Evolutionary conservation across 352 stramenopile genomes (phyloP).

Genomic region (Paralagenidium karlingii): DNA sequence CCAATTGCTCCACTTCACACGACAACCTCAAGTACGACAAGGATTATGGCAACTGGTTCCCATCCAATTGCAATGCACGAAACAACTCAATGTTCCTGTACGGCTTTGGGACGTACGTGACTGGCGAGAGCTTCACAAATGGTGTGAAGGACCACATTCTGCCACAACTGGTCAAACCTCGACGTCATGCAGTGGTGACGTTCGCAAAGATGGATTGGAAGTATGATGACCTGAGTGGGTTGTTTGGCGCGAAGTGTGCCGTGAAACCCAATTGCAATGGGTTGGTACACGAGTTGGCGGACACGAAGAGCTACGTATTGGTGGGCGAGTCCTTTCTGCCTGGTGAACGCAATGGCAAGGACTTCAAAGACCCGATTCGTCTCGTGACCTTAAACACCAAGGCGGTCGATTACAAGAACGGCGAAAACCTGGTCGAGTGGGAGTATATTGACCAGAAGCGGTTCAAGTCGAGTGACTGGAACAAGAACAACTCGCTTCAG

Average conservation of each 20-base stretch:
- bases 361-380: slow-evolving; percentile 8
- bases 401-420: slow-evolving; percentile 7
- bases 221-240: slow-evolving; percentile 15
- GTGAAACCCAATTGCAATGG: slow-evolving; percentile 9
- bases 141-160: background rate
- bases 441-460: slow-evolving; percentile 12
- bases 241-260: slow-evolving; percentile 16
- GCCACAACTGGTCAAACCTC: slow-evolving; percentile 12
- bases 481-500: too few relatives aligned
- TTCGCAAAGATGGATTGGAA: slow-evolving; percentile 21
- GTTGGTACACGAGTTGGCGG: slow-evolving; percentile 12
- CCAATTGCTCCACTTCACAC: slow-evolving; percentile 21
- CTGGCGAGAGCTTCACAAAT: slow-evolving; percentile 10
- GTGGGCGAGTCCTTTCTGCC: slow-evolving; percentile 2
- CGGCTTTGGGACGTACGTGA: slow-evolving; percentile 14
- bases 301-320: slow-evolving; percentile 6
- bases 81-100: slow-evolving; percentile 22
- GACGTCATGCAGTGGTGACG: slow-evolving; percentile 18
- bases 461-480: slow-evolving; percentile 2
- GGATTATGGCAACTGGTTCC: slow-evolving; percentile 20
- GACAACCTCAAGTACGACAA: slow-evolving; percentile 16
- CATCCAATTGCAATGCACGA: slow-evolving; percentile 7
- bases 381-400: slow-evolving; percentile 10
- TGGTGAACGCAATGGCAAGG: background rate
- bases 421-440: slow-evolving; percentile 11